A percentile compares a stretch with the other conserved stretches of the same genome.
Evolutionary conservation across 495 filamentous ascomycete species (phyloP).

Genomic region (Penicillium malachiteum): DNA sequence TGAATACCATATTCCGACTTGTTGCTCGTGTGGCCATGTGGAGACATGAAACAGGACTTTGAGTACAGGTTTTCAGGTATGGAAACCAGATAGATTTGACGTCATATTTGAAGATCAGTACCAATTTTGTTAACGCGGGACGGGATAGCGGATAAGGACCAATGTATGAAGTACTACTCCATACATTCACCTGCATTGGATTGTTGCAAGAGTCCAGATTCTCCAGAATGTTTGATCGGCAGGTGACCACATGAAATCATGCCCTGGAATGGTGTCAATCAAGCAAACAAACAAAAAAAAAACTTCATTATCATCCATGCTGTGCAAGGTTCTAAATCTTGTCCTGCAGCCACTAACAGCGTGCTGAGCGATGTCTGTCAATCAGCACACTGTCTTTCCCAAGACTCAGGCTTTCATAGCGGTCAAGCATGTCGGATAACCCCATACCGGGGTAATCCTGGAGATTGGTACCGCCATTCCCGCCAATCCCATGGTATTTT

Average conservation of each 20-base stretch:
- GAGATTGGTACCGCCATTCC: constrained; percentile 10
- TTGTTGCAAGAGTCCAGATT: too few species aligned
- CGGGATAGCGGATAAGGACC: too few species aligned
- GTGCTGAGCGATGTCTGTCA: constrained; percentile 12
- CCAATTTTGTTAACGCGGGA: too few species aligned
- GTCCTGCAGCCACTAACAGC: background rate
- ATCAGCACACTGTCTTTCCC: constrained; percentile 37
- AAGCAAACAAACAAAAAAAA: too few species aligned
- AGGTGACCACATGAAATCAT: background rate
- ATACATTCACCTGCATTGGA: too few species aligned
- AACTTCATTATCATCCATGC: background rate
- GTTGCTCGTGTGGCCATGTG: background rate
- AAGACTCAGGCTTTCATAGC: constrained; percentile 43
- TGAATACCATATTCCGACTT: background rate
- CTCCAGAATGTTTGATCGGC: too few species aligned
- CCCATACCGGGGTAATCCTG: constrained; percentile 23
- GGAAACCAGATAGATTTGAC: background rate
- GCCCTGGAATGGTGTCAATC: background rate
- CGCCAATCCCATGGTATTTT: constrained; percentile 32
- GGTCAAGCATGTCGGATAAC: constrained; percentile 45
- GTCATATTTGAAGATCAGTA: background rate
- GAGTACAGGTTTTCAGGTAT: too few species aligned
- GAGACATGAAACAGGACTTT: too few species aligned
- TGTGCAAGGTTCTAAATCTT: background rate
- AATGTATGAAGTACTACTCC: too few species aligned